Evolutionary conservation across 768 basidiomycete genomes (phyloP).

Genomic region (Lactarius sanguifluus): DNA sequence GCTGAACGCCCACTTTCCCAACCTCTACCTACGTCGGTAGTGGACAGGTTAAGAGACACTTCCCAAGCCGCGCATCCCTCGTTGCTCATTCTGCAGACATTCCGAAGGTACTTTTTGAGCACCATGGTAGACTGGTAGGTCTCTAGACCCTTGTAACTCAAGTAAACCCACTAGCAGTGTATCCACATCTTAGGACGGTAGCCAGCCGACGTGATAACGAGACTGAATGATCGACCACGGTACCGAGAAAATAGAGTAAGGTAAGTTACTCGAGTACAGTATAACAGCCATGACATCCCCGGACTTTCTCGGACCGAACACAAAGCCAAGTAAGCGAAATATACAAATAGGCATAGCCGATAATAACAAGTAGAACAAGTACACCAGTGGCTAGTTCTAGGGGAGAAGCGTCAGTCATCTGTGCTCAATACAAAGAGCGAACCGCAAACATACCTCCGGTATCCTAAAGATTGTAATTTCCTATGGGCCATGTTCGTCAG

Average conservation of each 20-base stretch:
- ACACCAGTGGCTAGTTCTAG: conserved; percentile 23
- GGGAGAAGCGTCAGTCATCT: neutral
- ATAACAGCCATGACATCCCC: neutral
- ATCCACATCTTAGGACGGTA: too few relatives aligned
- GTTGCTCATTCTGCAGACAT: conserved; percentile 64
- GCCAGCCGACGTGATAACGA: neutral
- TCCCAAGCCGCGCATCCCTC: conserved; percentile 60
- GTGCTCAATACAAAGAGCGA: neutral
- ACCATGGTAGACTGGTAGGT: conserved; percentile 34
- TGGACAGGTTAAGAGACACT: conserved; percentile 55
- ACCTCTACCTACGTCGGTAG: too few relatives aligned
- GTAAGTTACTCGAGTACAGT: neutral
- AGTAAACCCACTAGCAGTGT: neutral
- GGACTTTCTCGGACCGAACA: neutral
- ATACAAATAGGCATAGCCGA: conserved; percentile 21
- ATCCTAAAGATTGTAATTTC: conserved; percentile 91
- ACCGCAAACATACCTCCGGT: conserved; percentile 62
- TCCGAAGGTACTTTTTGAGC: conserved; percentile 56
- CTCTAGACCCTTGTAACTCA: neutral
- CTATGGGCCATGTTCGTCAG: conserved; percentile 35
- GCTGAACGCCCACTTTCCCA: neutral
- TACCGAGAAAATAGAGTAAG: neutral
- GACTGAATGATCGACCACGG: neutral
- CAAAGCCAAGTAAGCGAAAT: neutral
- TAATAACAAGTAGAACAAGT: conserved; percentile 17